Base-by-base conservation (phyloP, 2,329 filamentous ascomycete species). In the Fusarium musae region DNA sequence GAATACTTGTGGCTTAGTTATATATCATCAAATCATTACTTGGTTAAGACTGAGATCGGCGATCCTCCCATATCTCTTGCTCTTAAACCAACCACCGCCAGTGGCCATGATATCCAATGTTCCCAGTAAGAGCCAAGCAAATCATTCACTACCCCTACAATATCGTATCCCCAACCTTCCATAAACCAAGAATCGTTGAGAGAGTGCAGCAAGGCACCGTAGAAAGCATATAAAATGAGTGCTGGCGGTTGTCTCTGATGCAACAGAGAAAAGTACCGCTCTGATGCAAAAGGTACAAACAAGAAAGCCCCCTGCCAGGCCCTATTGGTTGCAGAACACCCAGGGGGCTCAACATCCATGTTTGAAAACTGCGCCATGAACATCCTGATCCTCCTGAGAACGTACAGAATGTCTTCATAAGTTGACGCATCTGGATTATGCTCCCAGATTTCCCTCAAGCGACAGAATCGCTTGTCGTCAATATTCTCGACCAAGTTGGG, bases 141-240 rank as follows among this genome's bases (percentile, higher is more conserved):
- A 19, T 67, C 64, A 10, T 50, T 26, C 8, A 67, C 53, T 11
- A 67, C 40, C 3, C 36, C 64, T 0, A 67, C 64, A 9, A 67
- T 67, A 11, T 67, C 64, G 7, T 67, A 26, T 2, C 64, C 64
- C 64, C 64, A 67, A 11, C 64, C 64, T 8, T 67, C 53, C 46
- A 67, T 21, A 15, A 67, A 61, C 64, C 64, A 67, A 12, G 40
- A 61, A 10, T 47, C n/a, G 3, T 67, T 39, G 3, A 53, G 19
- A 16, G 30, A 44, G 19, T 67, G 63, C 6, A 67, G 11, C 30
- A 67, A 28, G 1, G 64, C 54, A 8, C 64, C 64, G 3, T 67
- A 67, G 6, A 53, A 67, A 0, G 64, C 46, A 23, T 67, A 67
- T 3, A 67, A 21, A 0, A 67, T 37, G 6, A 67, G 28, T 1